These are phyloP conservation scores for Oryza rufipogon DNA, from an alignment of 176 grass and related monocot species.

Conservation along the genomic window DNA sequence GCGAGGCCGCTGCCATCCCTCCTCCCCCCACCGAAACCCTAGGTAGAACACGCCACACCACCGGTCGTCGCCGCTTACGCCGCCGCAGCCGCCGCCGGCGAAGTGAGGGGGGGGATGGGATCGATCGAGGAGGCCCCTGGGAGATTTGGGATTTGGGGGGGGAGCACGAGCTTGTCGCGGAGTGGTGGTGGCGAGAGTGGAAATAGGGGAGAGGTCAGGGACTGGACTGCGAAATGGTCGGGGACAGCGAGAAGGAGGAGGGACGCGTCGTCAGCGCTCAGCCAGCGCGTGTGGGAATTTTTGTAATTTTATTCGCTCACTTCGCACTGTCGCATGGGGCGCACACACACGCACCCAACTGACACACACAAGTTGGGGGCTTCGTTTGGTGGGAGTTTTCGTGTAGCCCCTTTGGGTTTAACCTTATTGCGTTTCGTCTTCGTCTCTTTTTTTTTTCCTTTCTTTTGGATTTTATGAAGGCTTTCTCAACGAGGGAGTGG, in stretches of 20 bases:
- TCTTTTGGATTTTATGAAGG: no score
- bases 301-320: not conserved
- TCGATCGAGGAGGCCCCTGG: slow-evolving; percentile 48
- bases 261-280: not conserved
- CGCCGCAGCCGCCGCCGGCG: slow-evolving; percentile 10
- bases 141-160: slow-evolving; percentile 33
- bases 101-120: slow-evolving; percentile 48
- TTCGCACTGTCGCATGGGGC: no score
- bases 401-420: no score
- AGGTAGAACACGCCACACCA: not conserved
- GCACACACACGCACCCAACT: no score
- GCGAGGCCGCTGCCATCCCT: not conserved
- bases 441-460: no score
- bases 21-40: slow-evolving; percentile 22
- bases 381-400: not conserved
- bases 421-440: no score
- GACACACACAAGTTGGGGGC: no score
- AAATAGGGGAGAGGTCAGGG: slow-evolving; percentile 18
- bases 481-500: no score
- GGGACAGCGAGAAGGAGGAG: not conserved
- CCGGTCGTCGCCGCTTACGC: not conserved
- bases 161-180: not conserved
- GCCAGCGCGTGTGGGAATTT: slow-evolving; percentile 4
- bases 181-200: not conserved
- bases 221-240: slow-evolving; percentile 14